These are phyloP conservation scores for Vitis cinerea DNA, from an alignment of 164 flowering plant species.

Conservation along the genomic window DNA sequence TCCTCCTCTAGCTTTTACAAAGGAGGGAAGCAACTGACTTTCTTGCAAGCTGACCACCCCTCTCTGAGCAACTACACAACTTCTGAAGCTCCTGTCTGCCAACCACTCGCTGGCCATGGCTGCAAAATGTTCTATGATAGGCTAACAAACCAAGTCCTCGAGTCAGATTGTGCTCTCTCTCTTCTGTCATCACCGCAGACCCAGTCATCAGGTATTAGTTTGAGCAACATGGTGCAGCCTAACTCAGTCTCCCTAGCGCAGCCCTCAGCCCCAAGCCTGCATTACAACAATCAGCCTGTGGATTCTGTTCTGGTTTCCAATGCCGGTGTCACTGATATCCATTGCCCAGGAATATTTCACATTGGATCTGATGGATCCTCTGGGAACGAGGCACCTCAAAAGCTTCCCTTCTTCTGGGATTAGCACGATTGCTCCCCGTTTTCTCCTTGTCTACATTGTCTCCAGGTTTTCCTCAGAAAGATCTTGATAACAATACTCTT, in stretches of 20 bases:
- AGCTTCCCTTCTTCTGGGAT: constrained; percentile 60
- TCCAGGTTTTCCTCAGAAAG: not conserved
- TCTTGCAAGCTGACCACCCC: constrained; percentile 27
- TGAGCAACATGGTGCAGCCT: constrained; percentile 34
- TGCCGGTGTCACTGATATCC: constrained; percentile 24
- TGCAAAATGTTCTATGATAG: constrained; percentile 29
- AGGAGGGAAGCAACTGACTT: constrained; percentile 25
- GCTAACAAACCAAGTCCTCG: constrained; percentile 28
- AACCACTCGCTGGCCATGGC: constrained; percentile 23
- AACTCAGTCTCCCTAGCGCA: constrained; percentile 29
- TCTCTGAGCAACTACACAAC: constrained; percentile 13
- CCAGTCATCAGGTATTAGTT: constrained; percentile 36
- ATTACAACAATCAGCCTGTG: constrained; percentile 26
- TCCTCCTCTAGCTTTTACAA: constrained; percentile 23
- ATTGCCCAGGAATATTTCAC: constrained; percentile 41
- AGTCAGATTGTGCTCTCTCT: constrained; percentile 87
- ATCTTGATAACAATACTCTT: constrained; percentile 10
- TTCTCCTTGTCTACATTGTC: not conserved
- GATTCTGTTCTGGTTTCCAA: constrained; percentile 30
- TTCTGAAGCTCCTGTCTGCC: constrained; percentile 32
- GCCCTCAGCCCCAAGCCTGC: constrained; percentile 26
- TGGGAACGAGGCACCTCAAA: constrained; percentile 35
- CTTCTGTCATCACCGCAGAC: constrained; percentile 72
- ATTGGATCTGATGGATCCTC: constrained; percentile 32
- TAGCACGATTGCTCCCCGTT: constrained; percentile 8